A percentile compares a stretch with the other conserved stretches of the same genome.
Conservation (phyloP, 1,139 yeast genomes). For the Candida dubliniensis region DNA sequence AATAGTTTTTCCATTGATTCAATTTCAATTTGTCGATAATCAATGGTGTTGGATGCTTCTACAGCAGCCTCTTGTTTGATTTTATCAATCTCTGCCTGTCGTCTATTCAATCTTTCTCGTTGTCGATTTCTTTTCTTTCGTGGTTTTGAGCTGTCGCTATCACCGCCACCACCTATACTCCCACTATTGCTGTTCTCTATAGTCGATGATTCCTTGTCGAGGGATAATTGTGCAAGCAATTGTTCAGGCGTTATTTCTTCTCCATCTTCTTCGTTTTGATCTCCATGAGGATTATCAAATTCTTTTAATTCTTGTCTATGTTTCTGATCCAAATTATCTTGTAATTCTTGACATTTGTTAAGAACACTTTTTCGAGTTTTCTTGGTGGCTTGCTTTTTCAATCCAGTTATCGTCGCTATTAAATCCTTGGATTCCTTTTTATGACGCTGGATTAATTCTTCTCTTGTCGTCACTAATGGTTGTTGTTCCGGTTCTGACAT, state of each 20-base stretch:
- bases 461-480: slow-evolving; percentile 22
- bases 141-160: slow-evolving; percentile 1
- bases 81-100: slow-evolving; percentile 67
- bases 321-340: slow-evolving; percentile 49
- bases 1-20: slow-evolving; percentile 61
- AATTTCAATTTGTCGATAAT: slow-evolving; percentile 68
- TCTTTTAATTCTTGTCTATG: slow-evolving; percentile 53
- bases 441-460: slow-evolving; percentile 62
- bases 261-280: slow-evolving; percentile 29
- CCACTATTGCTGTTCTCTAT: not conserved
- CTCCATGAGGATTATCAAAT: slow-evolving; percentile 13
- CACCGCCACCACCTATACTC: not conserved
- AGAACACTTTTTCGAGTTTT: slow-evolving; percentile 64
- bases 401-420: slow-evolving; percentile 63
- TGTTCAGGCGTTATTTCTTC: slow-evolving; percentile 62
- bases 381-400: slow-evolving; percentile 83
- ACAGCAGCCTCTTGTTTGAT: slow-evolving; percentile 65
- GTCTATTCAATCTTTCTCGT: slow-evolving; percentile 74
- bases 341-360: slow-evolving; percentile 59
- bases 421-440: slow-evolving; percentile 68
- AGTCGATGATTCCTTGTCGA: slow-evolving; percentile 17
- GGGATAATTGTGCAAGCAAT: slow-evolving; percentile 54
- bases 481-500: slow-evolving; percentile 1
- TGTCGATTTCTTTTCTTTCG: slow-evolving; percentile 70
- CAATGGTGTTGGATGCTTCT: slow-evolving; percentile 69